A percentile compares a stretch with the other conserved stretches of the same genome.
Evolutionary conservation across 2,329 filamentous ascomycete species (phyloP).

Genomic region (Stagonosporopsis rhizophila): DNA sequence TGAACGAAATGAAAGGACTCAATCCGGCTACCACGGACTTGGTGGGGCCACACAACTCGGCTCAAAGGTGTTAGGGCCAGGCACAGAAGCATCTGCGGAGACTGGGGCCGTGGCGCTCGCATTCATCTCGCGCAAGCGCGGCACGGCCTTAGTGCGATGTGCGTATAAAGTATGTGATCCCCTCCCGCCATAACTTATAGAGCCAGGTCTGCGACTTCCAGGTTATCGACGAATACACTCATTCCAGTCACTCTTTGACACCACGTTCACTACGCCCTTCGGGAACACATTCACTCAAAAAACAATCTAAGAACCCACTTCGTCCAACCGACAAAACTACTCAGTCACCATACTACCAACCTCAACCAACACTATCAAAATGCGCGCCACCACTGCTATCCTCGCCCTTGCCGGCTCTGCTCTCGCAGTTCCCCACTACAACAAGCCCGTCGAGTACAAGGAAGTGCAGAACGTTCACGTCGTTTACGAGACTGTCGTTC

Average conservation of each 20-base stretch:
- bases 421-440: slow-evolving; percentile 28
- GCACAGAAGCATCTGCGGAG: slow-evolving; percentile 37
- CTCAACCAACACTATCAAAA: slow-evolving; percentile 30
- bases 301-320: slow-evolving; percentile 18
- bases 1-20: slow-evolving; percentile 37
- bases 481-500: slow-evolving; percentile 38
- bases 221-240: slow-evolving; percentile 39
- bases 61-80: slow-evolving; percentile 28
- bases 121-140: slow-evolving; percentile 35
- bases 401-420: slow-evolving; percentile 44
- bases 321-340: slow-evolving; percentile 29
- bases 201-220: slow-evolving; percentile 47
- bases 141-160: slow-evolving; percentile 18
- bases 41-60: slow-evolving; percentile 22
- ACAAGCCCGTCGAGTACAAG: slow-evolving; percentile 16
- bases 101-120: slow-evolving; percentile 33
- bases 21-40: slow-evolving; percentile 30
- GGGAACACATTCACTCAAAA: slow-evolving; percentile 34
- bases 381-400: slow-evolving; percentile 38
- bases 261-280: slow-evolving; percentile 42
- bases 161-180: slow-evolving; percentile 38
- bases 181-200: slow-evolving; percentile 24
- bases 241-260: slow-evolving; percentile 41
- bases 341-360: slow-evolving; percentile 18
- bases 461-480: slow-evolving; percentile 31